Evolutionary conservation across 2,329 filamentous ascomycete genomes (phyloP), one percentile per base, ranked within the genome.

Genomic region (Phoma sp.): DNA sequence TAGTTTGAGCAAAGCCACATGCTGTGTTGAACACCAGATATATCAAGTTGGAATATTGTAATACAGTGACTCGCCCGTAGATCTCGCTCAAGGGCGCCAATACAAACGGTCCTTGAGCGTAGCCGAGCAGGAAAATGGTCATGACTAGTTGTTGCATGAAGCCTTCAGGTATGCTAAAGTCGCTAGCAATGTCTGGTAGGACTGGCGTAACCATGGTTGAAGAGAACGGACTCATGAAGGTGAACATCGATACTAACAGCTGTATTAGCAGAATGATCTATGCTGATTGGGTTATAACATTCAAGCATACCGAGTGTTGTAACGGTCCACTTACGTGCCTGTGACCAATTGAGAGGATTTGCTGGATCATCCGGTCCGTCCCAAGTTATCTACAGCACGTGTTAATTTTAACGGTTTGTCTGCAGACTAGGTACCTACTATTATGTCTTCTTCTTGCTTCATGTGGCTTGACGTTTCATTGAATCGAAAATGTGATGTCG

Each of bases 281-380:
- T 18, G 18, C 18, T 18, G 18, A 18, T 18, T 18, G 18, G 18
- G 18, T 18, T 18, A 18, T 18, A 18, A 18, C 18, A 18, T 18
- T 18, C 18, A 18, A 18, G 35, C 47, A 11, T 9, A 49, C 47
- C 77, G 22, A 79, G 72, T 47, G 78, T 68, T 4, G 77, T 80
- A 0, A 75, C 76, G 14, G 74, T 61, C 79, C 78, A 80, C 61
- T 79, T 79, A 43, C 71, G 67, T 44, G 70, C 70, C 43, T 69
- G 69, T 2, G 69, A 64, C 79, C 79, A 80, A 55, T 81, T 81
- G 54, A 79, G 77, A 2, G 79, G 79, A 51, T 80, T 80, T 30
- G 59, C 65, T 11, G 76, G 77, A 52, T 81, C 79, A 42, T 78
- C 69, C 4, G 77, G 75, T 1, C 77, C 75, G 52, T 79, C 77